A percentile compares a stretch with the other conserved stretches of the same genome.
These are phyloP conservation scores for Leccinum solheimii DNA, from an alignment of 1,284 basidiomycete species.

Conservation along the genomic window DNA sequence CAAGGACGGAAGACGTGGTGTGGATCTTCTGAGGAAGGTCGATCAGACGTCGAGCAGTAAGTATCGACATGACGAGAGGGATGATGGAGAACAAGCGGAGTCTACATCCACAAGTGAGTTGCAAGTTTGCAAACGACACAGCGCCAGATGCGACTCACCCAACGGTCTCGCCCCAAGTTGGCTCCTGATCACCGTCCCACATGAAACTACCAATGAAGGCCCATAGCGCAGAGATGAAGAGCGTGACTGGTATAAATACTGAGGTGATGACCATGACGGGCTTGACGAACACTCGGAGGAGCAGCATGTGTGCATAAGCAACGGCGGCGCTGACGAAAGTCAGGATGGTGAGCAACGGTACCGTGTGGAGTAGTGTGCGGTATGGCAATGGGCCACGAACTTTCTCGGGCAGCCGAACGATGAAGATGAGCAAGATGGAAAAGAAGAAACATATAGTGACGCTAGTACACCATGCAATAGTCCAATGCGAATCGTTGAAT, in stretches of 20 bases:
- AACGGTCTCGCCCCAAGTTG: conserved; percentile 79
- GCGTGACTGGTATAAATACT: conserved; percentile 75
- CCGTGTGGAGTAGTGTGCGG: conserved; percentile 75
- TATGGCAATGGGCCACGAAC: conserved; percentile 56
- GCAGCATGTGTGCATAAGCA: conserved; percentile 76
- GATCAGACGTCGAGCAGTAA: conserved; percentile 73
- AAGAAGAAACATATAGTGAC: conserved; percentile 60
- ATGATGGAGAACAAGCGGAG: conserved; percentile 78
- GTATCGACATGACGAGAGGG: conserved; percentile 67
- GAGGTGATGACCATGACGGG: conserved; percentile 82
- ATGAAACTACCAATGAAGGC: conserved; percentile 90
- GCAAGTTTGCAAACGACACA: background rate
- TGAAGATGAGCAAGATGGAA: conserved; percentile 63
- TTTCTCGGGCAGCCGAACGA: conserved; percentile 41
- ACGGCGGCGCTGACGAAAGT: conserved; percentile 70
- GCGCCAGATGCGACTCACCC: conserved; percentile 53
- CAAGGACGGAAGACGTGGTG: conserved; percentile 75
- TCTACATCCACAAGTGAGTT: conserved; percentile 34
- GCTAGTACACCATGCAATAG: conserved; percentile 61
- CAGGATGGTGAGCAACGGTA: conserved; percentile 81
- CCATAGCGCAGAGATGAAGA: conserved; percentile 83
- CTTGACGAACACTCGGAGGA: conserved; percentile 76
- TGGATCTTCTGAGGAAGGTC: conserved; percentile 66
- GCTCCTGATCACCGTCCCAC: conserved; percentile 67
- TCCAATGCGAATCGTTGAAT: conserved; percentile 72